Percentiles rank a stretch among this genome's conserved stretches.
Evolutionary conservation across 768 basidiomycete genomes (phyloP).

Genomic region (Ephemerocybe angulata): DNA sequence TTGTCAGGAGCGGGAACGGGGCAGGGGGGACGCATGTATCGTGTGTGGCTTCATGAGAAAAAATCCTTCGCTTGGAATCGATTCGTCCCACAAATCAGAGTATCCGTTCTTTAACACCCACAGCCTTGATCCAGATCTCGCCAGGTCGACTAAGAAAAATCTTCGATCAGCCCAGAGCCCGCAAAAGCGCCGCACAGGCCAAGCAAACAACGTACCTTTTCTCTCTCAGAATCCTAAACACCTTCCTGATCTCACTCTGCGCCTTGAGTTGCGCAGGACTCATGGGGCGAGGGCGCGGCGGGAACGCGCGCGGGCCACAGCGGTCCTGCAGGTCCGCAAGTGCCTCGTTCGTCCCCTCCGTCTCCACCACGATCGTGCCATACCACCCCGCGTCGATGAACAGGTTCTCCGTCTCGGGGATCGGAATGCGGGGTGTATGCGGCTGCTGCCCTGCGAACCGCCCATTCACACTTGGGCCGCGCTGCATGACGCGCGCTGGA

Average conservation of each 20-base stretch:
- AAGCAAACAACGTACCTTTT: conserved; percentile 49
- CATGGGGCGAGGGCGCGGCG: conserved; percentile 48
- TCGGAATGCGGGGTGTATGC: conserved; percentile 38
- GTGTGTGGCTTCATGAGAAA: too few species aligned
- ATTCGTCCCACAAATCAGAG: conserved; percentile 28
- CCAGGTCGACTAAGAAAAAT: conserved; percentile 55
- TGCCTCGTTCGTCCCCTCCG: conserved; percentile 84
- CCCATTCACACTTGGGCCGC: conserved; percentile 24
- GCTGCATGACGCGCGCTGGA: conserved; percentile 29
- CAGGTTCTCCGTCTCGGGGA: conserved; percentile 52
- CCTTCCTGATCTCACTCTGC: conserved; percentile 29
- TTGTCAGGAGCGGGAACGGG: too few species aligned
- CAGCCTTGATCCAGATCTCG: conserved; percentile 68
- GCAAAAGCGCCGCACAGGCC: conserved; percentile 17
- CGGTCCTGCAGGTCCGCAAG: conserved; percentile 73
- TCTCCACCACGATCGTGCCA: conserved; percentile 78
- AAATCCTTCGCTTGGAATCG: neutral
- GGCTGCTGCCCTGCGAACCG: conserved; percentile 20
- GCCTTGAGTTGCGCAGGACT: conserved; percentile 32
- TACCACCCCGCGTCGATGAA: conserved; percentile 79
- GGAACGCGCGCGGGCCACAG: conserved; percentile 65
- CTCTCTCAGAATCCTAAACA: conserved; percentile 71
- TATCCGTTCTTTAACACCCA: conserved; percentile 62
- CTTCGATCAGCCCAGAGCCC: conserved; percentile 5
- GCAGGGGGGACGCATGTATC: too few species aligned